These are phyloP conservation scores for Macaranga tanarius DNA, from an alignment of 441 rosid genomes.

Conservation along the genomic window DNA sequence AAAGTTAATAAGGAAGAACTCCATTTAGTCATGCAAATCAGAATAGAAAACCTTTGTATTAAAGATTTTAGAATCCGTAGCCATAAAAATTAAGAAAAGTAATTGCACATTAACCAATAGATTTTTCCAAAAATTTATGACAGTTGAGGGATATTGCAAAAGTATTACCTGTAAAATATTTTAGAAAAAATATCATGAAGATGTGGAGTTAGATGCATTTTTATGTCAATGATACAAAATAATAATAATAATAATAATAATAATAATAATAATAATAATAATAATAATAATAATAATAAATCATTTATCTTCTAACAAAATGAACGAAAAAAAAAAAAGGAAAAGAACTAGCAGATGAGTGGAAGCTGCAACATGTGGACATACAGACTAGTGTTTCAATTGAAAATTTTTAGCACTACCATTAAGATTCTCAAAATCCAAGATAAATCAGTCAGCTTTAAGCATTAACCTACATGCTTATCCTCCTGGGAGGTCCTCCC, in stretches of 20 bases:
- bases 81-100: too few relatives aligned
- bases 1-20: slow-evolving; percentile 14
- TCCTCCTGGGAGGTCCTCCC: too few relatives aligned
- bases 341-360: background rate
- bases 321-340: background rate
- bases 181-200: background rate
- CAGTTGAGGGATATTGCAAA: background rate
- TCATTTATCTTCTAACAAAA: too few relatives aligned
- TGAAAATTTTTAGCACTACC: background rate
- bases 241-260: too few relatives aligned
- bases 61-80: background rate
- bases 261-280: too few relatives aligned
- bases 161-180: background rate
- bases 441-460: background rate
- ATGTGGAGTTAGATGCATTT: background rate
- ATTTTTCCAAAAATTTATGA: background rate
- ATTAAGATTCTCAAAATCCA: background rate
- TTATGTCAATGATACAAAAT: background rate
- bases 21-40: slow-evolving; percentile 11
- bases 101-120: background rate
- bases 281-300: too few relatives aligned
- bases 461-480: too few relatives aligned
- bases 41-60: background rate
- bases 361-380: background rate
- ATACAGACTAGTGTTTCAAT: background rate